phyloP scores from a whole-genome alignment of 1,139 yeast species.

The Yamadazyma taylorii region DNA sequence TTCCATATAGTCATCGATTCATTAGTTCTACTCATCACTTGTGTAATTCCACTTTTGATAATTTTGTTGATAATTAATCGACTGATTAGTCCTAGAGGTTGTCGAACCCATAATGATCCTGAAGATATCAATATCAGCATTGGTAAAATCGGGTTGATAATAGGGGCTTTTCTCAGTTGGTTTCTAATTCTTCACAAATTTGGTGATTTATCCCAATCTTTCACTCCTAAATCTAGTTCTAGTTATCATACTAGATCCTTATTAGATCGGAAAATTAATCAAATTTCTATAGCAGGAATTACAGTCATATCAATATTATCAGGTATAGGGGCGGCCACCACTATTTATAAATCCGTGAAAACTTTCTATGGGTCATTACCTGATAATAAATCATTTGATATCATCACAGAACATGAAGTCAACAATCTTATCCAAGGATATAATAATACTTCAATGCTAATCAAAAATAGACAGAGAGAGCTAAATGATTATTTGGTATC shows the following conservation, averaged over 20 bases:
- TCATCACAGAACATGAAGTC: conserved; percentile 23
- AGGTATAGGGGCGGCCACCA: conserved; percentile 76
- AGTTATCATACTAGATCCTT: conserved; percentile 24
- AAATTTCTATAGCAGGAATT: conserved; percentile 69
- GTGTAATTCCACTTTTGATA: conserved; percentile 35
- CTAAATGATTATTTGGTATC: conserved; percentile 23
- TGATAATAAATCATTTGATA: no score
- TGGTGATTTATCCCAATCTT: conserved; percentile 35
- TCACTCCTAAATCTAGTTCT: conserved; percentile 20
- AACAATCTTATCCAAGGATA: conserved; percentile 34
- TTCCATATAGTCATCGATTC: conserved; percentile 35
- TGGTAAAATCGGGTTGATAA: conserved; percentile 3
- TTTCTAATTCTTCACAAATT: conserved; percentile 33
- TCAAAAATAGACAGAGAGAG: conserved; percentile 34
- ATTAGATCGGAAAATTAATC: conserved; percentile 49
- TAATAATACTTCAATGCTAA: conserved; percentile 39
- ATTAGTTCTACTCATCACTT: conserved; percentile 32
- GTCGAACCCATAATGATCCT: no score
- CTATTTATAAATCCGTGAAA: conserved; percentile 36
- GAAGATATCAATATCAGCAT: no score
- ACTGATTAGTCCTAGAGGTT: no score
- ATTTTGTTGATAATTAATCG: conserved; percentile 31
- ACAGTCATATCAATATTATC: conserved; percentile 69
- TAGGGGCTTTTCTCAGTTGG: conserved; percentile 26
- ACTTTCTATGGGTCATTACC: background rate